Percentiles rank a stretch among this genome's conserved stretches.
Evolutionary conservation across 257 asterid genomes (phyloP).

Genomic region (Catharanthus roseus): DNA sequence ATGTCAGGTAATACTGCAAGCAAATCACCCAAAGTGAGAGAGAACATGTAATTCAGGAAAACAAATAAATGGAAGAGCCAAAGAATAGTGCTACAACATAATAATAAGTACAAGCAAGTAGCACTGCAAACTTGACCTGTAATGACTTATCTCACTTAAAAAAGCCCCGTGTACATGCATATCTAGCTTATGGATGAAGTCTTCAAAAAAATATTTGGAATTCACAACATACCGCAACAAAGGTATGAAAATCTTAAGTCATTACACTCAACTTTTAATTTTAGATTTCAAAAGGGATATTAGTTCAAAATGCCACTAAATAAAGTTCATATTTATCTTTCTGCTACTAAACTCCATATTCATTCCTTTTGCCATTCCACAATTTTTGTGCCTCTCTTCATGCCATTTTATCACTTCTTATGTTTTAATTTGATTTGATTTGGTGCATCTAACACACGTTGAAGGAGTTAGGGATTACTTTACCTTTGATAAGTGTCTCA

Average conservation of each 20-base stretch:
- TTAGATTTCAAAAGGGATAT: neutral
- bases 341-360: too few relatives aligned
- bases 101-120: neutral
- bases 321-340: too few relatives aligned
- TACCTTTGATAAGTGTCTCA: too few relatives aligned
- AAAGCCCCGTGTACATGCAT: neutral
- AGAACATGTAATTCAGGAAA: neutral
- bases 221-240: neutral
- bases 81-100: constrained; percentile 1
- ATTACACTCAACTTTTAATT: neutral
- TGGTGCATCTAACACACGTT: too few relatives aligned
- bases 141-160: neutral
- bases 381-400: too few relatives aligned
- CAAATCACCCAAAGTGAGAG: constrained; percentile 6
- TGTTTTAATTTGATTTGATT: too few relatives aligned
- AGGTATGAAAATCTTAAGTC: neutral
- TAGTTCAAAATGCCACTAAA: too few relatives aligned
- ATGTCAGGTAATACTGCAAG: constrained; percentile 39
- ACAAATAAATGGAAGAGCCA: neutral
- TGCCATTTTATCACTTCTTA: too few relatives aligned
- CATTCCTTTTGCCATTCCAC: too few relatives aligned
- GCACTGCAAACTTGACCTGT: neutral
- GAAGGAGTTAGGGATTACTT: too few relatives aligned
- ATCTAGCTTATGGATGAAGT: neutral
- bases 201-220: neutral